Percentiles rank a stretch among this genome's conserved stretches.
Conservation (phyloP, 2,329 filamentous ascomycete genomes). For the Xylaria multiplex region DNA sequence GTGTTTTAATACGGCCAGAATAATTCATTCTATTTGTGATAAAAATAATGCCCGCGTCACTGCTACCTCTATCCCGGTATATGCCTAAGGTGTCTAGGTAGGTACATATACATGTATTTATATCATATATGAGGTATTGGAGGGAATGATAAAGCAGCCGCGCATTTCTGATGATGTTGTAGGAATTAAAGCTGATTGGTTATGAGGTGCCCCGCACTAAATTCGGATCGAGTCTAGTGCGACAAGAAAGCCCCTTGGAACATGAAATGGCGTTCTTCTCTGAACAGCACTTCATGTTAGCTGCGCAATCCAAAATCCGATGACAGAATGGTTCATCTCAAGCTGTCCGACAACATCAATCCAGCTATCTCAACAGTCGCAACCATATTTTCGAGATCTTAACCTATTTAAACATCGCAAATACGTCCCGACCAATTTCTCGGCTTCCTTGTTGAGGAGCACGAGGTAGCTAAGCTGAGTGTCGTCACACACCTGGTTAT, state of each 20-base stretch:
- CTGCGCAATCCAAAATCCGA: slow-evolving; percentile 10
- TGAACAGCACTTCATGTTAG: slow-evolving; percentile 14
- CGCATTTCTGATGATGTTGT: slow-evolving; percentile 21
- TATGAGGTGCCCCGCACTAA: slow-evolving; percentile 23
- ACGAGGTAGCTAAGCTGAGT: slow-evolving; percentile 5
- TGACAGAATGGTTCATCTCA: slow-evolving; percentile 30
- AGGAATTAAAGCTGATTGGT: slow-evolving; percentile 25
- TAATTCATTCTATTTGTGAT: neutral
- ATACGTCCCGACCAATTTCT: slow-evolving; percentile 27
- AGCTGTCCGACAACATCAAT: slow-evolving; percentile 12
- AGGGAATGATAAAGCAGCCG: slow-evolving; percentile 8
- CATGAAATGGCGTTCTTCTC: slow-evolving; percentile 21
- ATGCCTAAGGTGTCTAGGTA: too few species aligned
- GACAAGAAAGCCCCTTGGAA: slow-evolving; percentile 11
- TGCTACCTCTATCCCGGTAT: neutral
- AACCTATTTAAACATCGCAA: neutral
- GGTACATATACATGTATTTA: neutral
- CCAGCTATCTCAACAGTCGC: slow-evolving; percentile 3
- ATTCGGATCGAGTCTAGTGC: slow-evolving; percentile 24
- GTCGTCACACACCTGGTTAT: slow-evolving; percentile 22
- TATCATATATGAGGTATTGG: neutral
- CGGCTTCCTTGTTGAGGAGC: slow-evolving; percentile 16
- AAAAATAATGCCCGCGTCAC: neutral
- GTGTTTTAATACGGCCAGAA: too few species aligned
- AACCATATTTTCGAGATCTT: neutral